Evolutionary conservation across 2,329 filamentous ascomycete genomes (phyloP).

Genomic region (Tolypocladium nubicola): DNA sequence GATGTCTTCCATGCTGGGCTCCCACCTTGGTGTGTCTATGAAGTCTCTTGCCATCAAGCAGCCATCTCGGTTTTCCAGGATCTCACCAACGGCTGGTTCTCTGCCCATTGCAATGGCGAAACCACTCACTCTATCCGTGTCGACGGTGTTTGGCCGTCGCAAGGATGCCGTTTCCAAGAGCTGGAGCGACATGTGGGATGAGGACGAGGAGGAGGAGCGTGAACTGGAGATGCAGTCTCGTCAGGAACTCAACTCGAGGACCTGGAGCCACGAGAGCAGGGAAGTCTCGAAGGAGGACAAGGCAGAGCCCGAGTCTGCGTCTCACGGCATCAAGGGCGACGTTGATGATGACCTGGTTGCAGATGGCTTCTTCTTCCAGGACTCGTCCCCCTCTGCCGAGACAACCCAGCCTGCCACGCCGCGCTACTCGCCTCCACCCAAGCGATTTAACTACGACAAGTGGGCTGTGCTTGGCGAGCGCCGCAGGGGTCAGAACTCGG

Average conservation of each 20-base stretch:
- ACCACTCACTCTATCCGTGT: conserved; percentile 61
- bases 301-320: conserved; percentile 8
- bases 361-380: conserved; percentile 66
- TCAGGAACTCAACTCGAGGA: conserved; percentile 60
- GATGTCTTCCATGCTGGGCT: conserved; percentile 74
- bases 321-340: conserved; percentile 31
- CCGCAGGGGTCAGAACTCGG: conserved; percentile 54
- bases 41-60: conserved; percentile 54
- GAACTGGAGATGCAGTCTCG: conserved; percentile 48
- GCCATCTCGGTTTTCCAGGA: conserved; percentile 27
- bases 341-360: conserved; percentile 56
- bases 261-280: conserved; percentile 69
- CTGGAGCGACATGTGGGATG: conserved; percentile 98
- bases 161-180: conserved; percentile 85
- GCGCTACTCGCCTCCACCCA: conserved; percentile 56
- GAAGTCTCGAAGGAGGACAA: conserved; percentile 13
- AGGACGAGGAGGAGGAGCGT: conserved; percentile 71
- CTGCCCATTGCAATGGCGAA: conserved; percentile 73
- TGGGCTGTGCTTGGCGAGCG: conserved; percentile 84
- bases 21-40: conserved; percentile 71
- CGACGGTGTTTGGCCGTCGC: conserved; percentile 69
- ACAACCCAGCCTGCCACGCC: conserved; percentile 26
- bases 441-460: conserved; percentile 61
- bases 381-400: conserved; percentile 33
- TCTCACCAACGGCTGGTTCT: conserved; percentile 54